These are phyloP conservation scores for Aspergillus egyptiacus DNA, from an alignment of 495 filamentous ascomycete genomes.

Conservation along the genomic window DNA sequence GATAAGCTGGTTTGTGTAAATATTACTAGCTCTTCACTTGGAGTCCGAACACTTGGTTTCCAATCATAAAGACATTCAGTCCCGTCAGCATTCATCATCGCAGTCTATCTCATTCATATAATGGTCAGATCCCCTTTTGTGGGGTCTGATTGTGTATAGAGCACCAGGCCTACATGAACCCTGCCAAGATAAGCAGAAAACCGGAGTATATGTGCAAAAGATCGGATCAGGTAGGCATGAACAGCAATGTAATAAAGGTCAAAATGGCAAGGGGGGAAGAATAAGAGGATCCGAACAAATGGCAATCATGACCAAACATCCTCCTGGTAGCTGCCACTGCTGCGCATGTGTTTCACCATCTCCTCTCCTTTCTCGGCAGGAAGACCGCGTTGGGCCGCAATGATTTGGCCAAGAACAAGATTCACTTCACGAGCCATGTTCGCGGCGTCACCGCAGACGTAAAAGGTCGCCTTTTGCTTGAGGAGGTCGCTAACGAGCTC, in stretches of 20 bases:
- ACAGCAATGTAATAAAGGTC: slow-evolving; percentile 12
- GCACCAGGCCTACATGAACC: slow-evolving; percentile 28
- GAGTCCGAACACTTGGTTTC: neutral
- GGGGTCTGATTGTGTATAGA: slow-evolving; percentile 9
- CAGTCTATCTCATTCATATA: slow-evolving; percentile 15
- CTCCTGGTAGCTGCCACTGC: slow-evolving; percentile 93
- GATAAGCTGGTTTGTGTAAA: neutral
- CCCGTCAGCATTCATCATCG: slow-evolving; percentile 7
- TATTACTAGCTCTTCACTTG: neutral
- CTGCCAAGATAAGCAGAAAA: slow-evolving; percentile 24
- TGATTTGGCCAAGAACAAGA: slow-evolving; percentile 72
- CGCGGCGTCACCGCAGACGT: slow-evolving; percentile 96
- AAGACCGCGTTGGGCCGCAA: slow-evolving; percentile 73
- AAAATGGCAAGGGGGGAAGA: slow-evolving; percentile 21
- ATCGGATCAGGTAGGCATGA: slow-evolving; percentile 30
- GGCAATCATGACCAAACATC: slow-evolving; percentile 78
- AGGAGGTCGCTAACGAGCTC: slow-evolving; percentile 84
- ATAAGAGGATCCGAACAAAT: slow-evolving; percentile 12
- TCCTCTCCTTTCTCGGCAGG: slow-evolving; percentile 84
- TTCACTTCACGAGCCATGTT: slow-evolving; percentile 99
- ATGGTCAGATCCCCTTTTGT: neutral
- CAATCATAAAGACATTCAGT: slow-evolving; percentile 5
- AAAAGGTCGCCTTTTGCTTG: slow-evolving; percentile 87
- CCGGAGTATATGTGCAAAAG: slow-evolving; percentile 33
- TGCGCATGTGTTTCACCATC: slow-evolving; percentile 91